Percentiles rank a stretch among this genome's conserved stretches.
Conservation (phyloP, 163 green algal species). For the Chloromonas sp. region DNA sequence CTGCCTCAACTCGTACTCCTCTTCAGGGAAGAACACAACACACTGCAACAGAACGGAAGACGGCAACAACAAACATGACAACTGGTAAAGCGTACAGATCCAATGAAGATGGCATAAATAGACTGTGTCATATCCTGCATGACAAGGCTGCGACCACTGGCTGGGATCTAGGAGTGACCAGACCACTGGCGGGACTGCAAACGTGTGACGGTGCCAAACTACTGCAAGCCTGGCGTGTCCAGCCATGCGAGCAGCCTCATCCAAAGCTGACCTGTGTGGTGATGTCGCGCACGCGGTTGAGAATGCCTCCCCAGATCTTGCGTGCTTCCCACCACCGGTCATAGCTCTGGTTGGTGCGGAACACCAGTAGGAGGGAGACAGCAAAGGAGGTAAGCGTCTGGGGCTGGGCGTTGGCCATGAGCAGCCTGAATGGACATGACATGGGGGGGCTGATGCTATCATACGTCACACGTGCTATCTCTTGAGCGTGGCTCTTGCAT, state of each 20-base stretch:
- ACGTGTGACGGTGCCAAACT: not conserved
- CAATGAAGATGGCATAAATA: no score
- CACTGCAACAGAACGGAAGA: slow-evolving; percentile 1
- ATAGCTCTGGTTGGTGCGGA: slow-evolving; percentile 37
- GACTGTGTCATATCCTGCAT: no score
- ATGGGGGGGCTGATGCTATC: not conserved
- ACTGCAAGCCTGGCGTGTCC: not conserved
- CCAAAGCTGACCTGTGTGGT: slow-evolving; percentile 50
- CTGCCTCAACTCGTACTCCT: slow-evolving; percentile 18
- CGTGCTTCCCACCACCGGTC: slow-evolving; percentile 60
- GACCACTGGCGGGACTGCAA: no score
- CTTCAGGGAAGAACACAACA: slow-evolving; percentile 24
- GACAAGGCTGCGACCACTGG: no score
- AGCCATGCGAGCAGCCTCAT: not conserved
- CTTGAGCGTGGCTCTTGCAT: no score
- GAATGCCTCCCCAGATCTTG: slow-evolving; percentile 66
- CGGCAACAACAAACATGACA: no score
- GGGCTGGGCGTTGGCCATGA: slow-evolving; percentile 32
- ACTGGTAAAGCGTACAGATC: no score
- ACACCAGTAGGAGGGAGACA: slow-evolving; percentile 56
- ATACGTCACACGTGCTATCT: no score
- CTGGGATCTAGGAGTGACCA: no score
- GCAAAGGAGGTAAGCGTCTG: slow-evolving; percentile 54
- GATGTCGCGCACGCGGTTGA: slow-evolving; percentile 69
- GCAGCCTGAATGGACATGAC: slow-evolving; percentile 1